These are phyloP conservation scores for Oehlia diaphana DNA, from an alignment of 192 early-diverging fungal genomes.

Conservation along the genomic window DNA sequence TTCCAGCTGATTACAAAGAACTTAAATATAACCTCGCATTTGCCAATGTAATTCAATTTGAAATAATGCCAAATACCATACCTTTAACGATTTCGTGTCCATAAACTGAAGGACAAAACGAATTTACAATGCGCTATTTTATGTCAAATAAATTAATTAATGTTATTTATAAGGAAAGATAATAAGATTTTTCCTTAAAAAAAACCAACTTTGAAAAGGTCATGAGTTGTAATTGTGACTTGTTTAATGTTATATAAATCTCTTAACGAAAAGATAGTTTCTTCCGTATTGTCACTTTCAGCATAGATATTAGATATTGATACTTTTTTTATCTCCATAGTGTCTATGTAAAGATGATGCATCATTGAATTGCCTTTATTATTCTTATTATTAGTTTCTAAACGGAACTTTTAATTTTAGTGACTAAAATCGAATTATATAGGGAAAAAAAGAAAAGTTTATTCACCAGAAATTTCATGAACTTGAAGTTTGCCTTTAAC, in stretches of 20 bases:
- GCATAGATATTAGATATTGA: not conserved
- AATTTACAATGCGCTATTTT: slow-evolving; percentile 67
- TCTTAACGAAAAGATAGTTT: not conserved
- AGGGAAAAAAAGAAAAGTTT: not conserved
- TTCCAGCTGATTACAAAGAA: slow-evolving; percentile 50
- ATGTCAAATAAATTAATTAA: not conserved
- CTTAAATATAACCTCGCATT: not conserved
- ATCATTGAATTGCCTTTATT: not conserved
- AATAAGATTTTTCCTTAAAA: not conserved
- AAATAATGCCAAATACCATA: not conserved
- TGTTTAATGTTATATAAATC: slow-evolving; percentile 4
- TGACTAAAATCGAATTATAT: not conserved
- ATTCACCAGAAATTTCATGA: slow-evolving; percentile 13
- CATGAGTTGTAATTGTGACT: not conserved
- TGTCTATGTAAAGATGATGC: slow-evolving; percentile 9
- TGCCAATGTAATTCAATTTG: not conserved
- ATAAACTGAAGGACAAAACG: slow-evolving; percentile 78
- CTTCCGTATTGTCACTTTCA: not conserved
- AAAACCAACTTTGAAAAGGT: slow-evolving; percentile 1
- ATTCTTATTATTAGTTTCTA: not conserved
- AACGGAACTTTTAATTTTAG: not conserved
- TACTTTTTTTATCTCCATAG: not conserved
- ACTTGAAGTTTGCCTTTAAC: slow-evolving; percentile 79
- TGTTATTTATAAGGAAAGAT: not conserved
- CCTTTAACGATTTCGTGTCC: slow-evolving; percentile 83